phyloP scores from a whole-genome alignment of 2,329 filamentous ascomycete species.

The Mycogone perniciosa region DNA sequence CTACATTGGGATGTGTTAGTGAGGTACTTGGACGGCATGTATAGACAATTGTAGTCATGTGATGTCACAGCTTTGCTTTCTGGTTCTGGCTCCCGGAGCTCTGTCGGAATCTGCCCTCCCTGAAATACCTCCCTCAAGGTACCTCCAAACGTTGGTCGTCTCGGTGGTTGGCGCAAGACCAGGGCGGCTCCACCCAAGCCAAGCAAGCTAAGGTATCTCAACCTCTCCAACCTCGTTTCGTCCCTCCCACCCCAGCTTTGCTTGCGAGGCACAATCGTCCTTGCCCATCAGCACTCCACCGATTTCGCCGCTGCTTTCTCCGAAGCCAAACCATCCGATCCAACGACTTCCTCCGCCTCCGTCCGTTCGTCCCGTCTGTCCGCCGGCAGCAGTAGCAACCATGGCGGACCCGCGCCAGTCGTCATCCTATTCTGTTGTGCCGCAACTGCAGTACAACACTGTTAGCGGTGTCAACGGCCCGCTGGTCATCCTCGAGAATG shows the following conservation, averaged over 20 bases:
- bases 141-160: constrained; percentile 17
- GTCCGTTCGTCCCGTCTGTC: too few species aligned
- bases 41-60: constrained; percentile 26
- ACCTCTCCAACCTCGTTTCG: constrained; percentile 32
- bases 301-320: neutral
- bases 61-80: constrained; percentile 25
- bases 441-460: constrained; percentile 86
- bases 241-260: constrained; percentile 13
- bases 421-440: constrained; percentile 53
- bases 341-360: neutral
- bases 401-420: constrained; percentile 54
- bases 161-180: constrained; percentile 10
- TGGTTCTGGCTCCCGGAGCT: neutral
- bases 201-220: constrained; percentile 30
- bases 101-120: neutral
- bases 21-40: neutral
- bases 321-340: too few species aligned
- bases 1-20: too few species aligned
- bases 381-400: constrained; percentile 17
- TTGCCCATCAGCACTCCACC: neutral
- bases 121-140: neutral
- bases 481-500: constrained; percentile 95
- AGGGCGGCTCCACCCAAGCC: constrained; percentile 28
- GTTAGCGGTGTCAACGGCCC: constrained; percentile 97
- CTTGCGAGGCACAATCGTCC: neutral